Evolutionary conservation across 1,284 basidiomycete species (phyloP).

Genomic region (Jaminaea rosea): DNA sequence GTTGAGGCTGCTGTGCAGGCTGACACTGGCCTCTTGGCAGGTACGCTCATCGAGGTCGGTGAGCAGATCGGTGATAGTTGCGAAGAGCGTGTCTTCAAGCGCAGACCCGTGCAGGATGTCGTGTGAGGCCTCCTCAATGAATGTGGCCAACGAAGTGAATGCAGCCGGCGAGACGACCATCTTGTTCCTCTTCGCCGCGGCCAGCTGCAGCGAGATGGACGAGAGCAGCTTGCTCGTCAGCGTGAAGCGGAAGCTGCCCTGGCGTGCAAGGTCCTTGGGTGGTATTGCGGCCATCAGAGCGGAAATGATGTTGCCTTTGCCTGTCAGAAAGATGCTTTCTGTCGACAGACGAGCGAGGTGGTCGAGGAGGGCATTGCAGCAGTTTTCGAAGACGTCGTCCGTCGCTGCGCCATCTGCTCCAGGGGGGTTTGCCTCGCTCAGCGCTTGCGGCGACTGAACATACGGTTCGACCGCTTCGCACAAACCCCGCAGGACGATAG

Average conservation of each 20-base stretch:
- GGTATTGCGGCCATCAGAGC: constrained; percentile 20
- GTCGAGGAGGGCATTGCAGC: constrained; percentile 9
- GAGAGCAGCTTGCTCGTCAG: constrained; percentile 1
- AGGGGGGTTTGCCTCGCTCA: no score
- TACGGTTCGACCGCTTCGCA: constrained; percentile 24
- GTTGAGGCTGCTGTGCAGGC: constrained; percentile 17
- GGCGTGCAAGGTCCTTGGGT: constrained; percentile 18
- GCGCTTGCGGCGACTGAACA: constrained; percentile 4
- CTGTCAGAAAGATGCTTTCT: constrained; percentile 17
- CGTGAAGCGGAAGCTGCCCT: constrained; percentile 13
- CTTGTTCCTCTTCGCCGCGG: not conserved
- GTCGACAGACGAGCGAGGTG: constrained; percentile 19
- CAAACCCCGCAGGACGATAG: constrained; percentile 26
- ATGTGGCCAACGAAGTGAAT: constrained; percentile 9
- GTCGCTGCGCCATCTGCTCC: no score
- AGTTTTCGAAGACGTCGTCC: not conserved
- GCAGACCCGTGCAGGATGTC: constrained; percentile 13
- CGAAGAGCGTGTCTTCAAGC: constrained; percentile 14
- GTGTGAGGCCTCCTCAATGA: constrained; percentile 22
- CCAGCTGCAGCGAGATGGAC: not conserved
- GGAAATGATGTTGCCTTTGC: constrained; percentile 16
- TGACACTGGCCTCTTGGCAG: not conserved
- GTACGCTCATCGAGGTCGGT: not conserved
- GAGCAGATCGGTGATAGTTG: constrained; percentile 10
- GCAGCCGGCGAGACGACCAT: no score